Evolutionary conservation across 768 basidiomycete species (phyloP).

Genomic region (Mycena rosella): DNA sequence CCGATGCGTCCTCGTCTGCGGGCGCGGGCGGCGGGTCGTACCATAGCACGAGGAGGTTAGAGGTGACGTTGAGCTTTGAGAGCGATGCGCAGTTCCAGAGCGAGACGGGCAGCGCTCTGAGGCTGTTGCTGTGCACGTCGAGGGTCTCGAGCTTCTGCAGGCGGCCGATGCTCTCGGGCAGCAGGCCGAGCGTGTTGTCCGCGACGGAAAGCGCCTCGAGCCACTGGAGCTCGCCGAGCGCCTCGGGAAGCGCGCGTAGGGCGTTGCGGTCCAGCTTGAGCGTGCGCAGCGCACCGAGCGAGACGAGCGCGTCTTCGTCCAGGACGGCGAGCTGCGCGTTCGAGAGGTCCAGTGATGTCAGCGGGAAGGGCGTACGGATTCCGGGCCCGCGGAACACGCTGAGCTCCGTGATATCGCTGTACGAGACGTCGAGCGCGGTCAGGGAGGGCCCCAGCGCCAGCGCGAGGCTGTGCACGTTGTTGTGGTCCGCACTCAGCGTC

Average conservation of each 20-base stretch:
- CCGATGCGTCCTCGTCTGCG: no score
- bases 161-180: constrained; percentile 83
- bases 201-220: constrained; percentile 86
- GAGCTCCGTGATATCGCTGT: constrained; percentile 91
- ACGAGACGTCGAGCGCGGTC: constrained; percentile 77
- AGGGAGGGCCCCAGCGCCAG: constrained; percentile 78
- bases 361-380: constrained; percentile 58
- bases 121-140: constrained; percentile 93
- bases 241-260: constrained; percentile 85
- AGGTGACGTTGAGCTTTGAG: constrained; percentile 83
- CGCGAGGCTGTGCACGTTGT: constrained; percentile 84
- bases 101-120: constrained; percentile 77
- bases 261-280: constrained; percentile 90
- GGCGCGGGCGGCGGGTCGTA: constrained; percentile 67
- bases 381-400: constrained; percentile 68
- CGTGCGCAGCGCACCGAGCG: constrained; percentile 76
- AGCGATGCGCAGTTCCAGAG: constrained; percentile 90
- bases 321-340: constrained; percentile 89
- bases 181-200: constrained; percentile 86
- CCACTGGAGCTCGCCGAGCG: constrained; percentile 77
- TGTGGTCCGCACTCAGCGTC: constrained; percentile 83
- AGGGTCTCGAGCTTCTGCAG: constrained; percentile 81
- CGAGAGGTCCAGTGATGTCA: constrained; percentile 90
- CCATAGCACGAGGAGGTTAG: constrained; percentile 85
- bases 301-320: constrained; percentile 78